Evolutionary conservation across 257 asterid genomes (phyloP), one percentile per base, ranked within the genome.

Genomic region (Orobanche coerulescens): DNA sequence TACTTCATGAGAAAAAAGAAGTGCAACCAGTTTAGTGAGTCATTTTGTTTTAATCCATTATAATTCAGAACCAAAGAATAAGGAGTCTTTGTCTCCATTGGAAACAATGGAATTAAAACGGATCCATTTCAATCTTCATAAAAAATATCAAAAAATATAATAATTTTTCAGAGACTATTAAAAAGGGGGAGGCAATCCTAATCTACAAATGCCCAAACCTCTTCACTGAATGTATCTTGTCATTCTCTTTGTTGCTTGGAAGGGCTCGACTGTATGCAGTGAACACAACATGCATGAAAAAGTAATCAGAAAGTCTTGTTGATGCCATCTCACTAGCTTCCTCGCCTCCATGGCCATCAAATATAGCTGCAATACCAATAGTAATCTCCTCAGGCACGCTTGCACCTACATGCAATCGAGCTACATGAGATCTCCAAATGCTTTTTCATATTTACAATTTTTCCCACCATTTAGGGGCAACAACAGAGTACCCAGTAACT

Each of bases 241-340:
- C 62, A 50, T 68, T 70, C 26, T 56, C 74, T 13, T 72, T 36
- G 39, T 74, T 23, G 57, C 23, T 66, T 15, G 67, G 61, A 34
- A 66, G 69, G 39, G 66, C 67, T 55, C 51, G 75, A 62, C 71
- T 64, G 78, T 78, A 78, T 37, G 76, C 65, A 64, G 56, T 64
- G 71, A 83, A 82, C 49, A 69, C 65, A 40, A 40, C 79, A 72
- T 88, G 75, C 65, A 75, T 40, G 34, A 46, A 61, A 76, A 84
- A 72, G 65, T 86, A 86, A 74, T 64, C 73, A 46, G 73, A 33
- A n/a, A 85, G 62, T 64, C 54, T 80, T 36, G 55, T 58, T 16
- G 95, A 89, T 61, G 95, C 91, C 82, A 82, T 58, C 59, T 80
- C 87, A 79, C 95, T 80, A 16, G 87, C 94, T 80, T 89, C 89